Evolutionary conservation across 129 eudicot species (phyloP), one percentile per base, ranked within the genome.

Genomic region (Centaurea solstitialis): DNA sequence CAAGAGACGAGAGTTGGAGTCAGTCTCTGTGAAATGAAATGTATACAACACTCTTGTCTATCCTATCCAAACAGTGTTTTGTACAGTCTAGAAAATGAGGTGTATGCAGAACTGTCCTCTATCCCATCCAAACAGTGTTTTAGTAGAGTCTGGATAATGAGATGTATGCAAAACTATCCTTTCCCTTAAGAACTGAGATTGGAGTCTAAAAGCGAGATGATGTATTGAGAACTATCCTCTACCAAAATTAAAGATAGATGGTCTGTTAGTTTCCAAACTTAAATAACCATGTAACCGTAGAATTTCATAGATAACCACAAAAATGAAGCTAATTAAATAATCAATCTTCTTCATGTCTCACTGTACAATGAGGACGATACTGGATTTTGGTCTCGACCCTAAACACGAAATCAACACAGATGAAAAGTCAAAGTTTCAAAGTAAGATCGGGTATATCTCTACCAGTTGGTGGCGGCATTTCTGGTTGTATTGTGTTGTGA

Each of bases 391-490:
- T 80, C 39, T 18, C 59, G 74, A 45, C 47, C 41, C 80, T 79
- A 75, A 79, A 61, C 74, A 35, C 4, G 12, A 74, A 84, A 73
- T 77, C 20, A 20, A 67, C 79, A 47, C 50, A 33, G 22, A 24
- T 47, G 4, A 59, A 37, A 64, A 76, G 50, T 90, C 84, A 94
- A 66, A 94, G 93, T 79, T 88, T 94, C 83, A 94, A 86, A 69
- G 89, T 94, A 39, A 94, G 91, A 85, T 94, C 97, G 15, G 93
- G 97, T 62, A 81, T 70, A 71, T 83, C 89, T 74, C 81, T 72
- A 81, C 84, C 76, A 17, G 85, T 45, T n/a, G 82, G 88, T 66
- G 87, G 87, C 22, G 84, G 72, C 80, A 72, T 35, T 13, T 80
- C 30, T 75, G 77, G 80, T 70, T 77, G 72, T 82, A 75, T 74